Conservation (phyloP, 1,284 basidiomycete genomes). For the Caloboletus inedulis region DNA sequence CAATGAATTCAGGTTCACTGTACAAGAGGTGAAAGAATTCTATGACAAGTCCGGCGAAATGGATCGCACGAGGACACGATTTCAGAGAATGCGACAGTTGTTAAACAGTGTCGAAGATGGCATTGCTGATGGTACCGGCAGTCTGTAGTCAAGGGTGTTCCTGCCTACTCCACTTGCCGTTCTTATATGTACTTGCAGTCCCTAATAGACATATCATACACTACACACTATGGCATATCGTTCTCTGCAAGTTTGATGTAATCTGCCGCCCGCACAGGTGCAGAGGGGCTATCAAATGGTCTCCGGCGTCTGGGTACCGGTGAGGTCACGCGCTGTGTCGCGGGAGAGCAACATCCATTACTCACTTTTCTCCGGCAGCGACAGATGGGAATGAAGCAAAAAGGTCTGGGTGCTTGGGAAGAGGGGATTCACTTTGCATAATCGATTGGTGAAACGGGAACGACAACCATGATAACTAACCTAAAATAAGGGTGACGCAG, state of each 20-base stretch:
- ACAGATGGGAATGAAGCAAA: constrained; percentile 96
- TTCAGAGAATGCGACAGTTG: constrained; percentile 61
- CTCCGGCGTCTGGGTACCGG: constrained; percentile 57
- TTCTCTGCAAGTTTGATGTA: constrained; percentile 49
- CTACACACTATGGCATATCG: constrained; percentile 20
- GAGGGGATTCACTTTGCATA: constrained; percentile 75
- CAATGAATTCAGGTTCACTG: constrained; percentile 59
- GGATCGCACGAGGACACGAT: constrained; percentile 56
- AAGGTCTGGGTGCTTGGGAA: constrained; percentile 96
- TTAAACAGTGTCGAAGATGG: constrained; percentile 42
- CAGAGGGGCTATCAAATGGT: constrained; percentile 73
- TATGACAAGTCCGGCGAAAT: constrained; percentile 69
- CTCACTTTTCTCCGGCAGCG: constrained; percentile 94
- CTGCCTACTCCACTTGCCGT: background rate
- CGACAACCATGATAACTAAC: constrained; percentile 43
- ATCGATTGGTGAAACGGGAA: constrained; percentile 7
- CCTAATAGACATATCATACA: constrained; percentile 1
- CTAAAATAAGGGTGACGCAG: constrained; percentile 89
- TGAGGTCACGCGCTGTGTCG: constrained; percentile 1
- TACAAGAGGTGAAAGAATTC: constrained; percentile 70
- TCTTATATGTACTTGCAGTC: background rate
- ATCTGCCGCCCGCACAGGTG: constrained; percentile 63
- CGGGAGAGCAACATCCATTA: constrained; percentile 11
- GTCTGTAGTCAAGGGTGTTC: constrained; percentile 12
- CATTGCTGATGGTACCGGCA: constrained; percentile 24